A percentile compares a stretch with the other conserved stretches of the same genome.
phyloP scores from a whole-genome alignment of 2,329 filamentous ascomycete genomes.

The Trichoderma sp. region DNA sequence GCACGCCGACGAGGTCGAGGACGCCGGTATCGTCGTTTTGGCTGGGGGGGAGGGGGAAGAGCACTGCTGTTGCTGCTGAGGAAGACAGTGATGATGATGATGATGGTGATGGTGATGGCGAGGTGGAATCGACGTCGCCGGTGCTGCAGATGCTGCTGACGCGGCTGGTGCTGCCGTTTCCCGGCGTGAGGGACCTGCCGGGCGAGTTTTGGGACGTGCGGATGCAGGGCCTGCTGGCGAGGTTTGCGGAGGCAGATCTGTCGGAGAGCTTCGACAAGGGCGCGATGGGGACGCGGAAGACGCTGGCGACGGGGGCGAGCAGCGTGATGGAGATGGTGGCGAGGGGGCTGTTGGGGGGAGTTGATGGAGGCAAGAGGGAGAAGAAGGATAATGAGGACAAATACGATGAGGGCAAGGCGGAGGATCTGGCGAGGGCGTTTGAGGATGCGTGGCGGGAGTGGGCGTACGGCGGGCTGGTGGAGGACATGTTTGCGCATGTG shows the following conservation, averaged over 20 bases:
- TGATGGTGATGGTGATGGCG: constrained; percentile 30
- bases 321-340: constrained; percentile 69
- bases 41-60: constrained; percentile 21
- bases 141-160: constrained; percentile 69
- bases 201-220: constrained; percentile 66
- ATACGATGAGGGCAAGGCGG: constrained; percentile 61
- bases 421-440: constrained; percentile 65
- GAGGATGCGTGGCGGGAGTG: constrained; percentile 65
- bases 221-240: constrained; percentile 59
- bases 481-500: constrained; percentile 64
- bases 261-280: constrained; percentile 85
- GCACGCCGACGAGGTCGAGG: constrained; percentile 35
- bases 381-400: constrained; percentile 27
- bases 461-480: constrained; percentile 68
- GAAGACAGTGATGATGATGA: constrained; percentile 32
- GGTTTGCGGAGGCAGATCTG: constrained; percentile 67
- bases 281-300: constrained; percentile 71
- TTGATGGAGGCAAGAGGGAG: constrained; percentile 29
- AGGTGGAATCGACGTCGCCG: constrained; percentile 55
- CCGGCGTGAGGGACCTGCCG: constrained; percentile 64
- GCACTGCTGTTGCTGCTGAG: constrained; percentile 19
- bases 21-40: constrained; percentile 31
- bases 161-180: constrained; percentile 64
- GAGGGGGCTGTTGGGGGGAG: constrained; percentile 65
- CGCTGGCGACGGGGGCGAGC: constrained; percentile 70